Evolutionary conservation across 1,284 basidiomycete genomes (phyloP), one percentile per base, ranked within the genome.

Genomic region (Marasmius tenuissimus): DNA sequence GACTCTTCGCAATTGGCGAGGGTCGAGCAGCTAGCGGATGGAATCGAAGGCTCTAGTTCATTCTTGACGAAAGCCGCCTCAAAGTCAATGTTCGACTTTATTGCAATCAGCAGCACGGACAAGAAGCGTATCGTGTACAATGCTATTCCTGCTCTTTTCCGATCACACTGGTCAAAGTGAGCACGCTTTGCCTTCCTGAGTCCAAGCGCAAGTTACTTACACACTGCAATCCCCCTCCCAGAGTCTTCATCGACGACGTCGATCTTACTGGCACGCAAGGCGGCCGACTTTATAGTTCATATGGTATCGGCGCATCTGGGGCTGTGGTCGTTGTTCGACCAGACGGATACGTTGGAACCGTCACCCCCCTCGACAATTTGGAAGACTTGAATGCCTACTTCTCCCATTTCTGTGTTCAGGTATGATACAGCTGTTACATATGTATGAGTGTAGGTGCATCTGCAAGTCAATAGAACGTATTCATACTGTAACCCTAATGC

Each of bases 261-360:
- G 76, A 80, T 59, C 60, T 74, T 16, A 71, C 69, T 16, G 75
- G 77, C 1, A 63, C 48, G 4, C 65, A 73, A 39, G 82, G 81
- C 20, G 84, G 83, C 4, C 73, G 74, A 27, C 77, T 78, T 8
- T 89, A 90, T 66, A 63, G 70, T 2, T 79, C 81, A 56, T 89
- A 84, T 67, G 90, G 89, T 0, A 79, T 91, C 42, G 75, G 77
- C 6, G 67, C 76, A 20, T 72, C 74, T 2, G 91, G 90, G 27
- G 87, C 82, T 7, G 72, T 91, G 22, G 83, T 91, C 35, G 77
- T 89, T 37, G 83, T 91, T 14, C 81, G 91, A 38, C 91, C 91
- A 3, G 91, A 93, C 67, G 90, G 90, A 10, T 92, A 91, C 63
- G 83, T 93, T 16, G 87, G 87, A 2, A 76, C 77, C 59, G 75